phyloP scores from a whole-genome alignment of 352 stramenopile species.

The Pythium sp. region DNA sequence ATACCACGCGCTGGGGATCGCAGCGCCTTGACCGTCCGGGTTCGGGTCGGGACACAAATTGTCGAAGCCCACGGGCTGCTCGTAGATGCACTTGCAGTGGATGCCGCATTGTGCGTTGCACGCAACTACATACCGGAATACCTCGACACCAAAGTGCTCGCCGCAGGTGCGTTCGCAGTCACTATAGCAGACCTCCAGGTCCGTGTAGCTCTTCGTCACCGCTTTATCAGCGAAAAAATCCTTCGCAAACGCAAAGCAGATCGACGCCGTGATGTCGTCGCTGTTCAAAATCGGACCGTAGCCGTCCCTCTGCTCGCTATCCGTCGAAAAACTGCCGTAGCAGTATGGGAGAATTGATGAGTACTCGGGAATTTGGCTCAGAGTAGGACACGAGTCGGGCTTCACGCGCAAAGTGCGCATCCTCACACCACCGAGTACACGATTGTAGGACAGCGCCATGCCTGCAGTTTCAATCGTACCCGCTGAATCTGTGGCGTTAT shows the following conservation, averaged over 20 bases:
- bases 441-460: conserved; percentile 49
- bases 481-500: conserved; percentile 5
- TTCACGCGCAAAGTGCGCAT: conserved; percentile 56
- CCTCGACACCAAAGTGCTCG: conserved; percentile 53
- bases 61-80: conserved; percentile 42
- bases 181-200: conserved; percentile 55
- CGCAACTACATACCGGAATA: conserved; percentile 42
- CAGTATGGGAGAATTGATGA: conserved; percentile 57
- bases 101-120: conserved; percentile 42
- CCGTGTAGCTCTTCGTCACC: conserved; percentile 39
- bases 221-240: conserved; percentile 43
- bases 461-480: conserved; percentile 14
- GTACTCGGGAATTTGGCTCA: conserved; percentile 61
- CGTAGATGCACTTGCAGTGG: conserved; percentile 73
- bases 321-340: conserved; percentile 43
- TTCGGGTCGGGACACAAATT: conserved; percentile 45
- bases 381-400: conserved; percentile 42
- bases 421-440: conserved; percentile 47
- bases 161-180: conserved; percentile 45
- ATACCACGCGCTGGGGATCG: conserved; percentile 36
- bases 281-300: conserved; percentile 68
- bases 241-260: conserved; percentile 43
- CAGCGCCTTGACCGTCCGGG: conserved; percentile 33
- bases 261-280: conserved; percentile 35
- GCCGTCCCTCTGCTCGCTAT: conserved; percentile 35